Evolutionary conservation across 78 protist species (phyloP), one percentile per base, ranked within the genome.

Genomic region (Emiliania huxleyi): DNA sequence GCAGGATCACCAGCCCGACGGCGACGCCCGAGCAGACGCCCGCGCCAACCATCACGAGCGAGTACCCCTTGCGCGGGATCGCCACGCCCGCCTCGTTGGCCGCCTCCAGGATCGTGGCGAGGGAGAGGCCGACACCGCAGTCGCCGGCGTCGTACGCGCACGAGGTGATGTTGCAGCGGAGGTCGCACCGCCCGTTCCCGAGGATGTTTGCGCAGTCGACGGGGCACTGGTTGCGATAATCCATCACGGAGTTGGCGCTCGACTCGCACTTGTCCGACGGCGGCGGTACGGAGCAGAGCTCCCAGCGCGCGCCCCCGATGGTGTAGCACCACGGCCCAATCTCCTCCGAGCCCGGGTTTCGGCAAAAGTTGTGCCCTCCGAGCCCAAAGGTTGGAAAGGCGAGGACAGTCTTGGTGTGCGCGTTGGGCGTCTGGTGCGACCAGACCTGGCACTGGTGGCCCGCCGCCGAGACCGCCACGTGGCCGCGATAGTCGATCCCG

Each of bases 311-410:
- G 23, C 69, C 29, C 3, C 12, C 45, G 37, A 56, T 43, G 4
- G 85, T 37, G 56, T 49, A 89, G 69, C 92, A 89, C 77, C 92
- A 48, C 1, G 38, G 45, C n/a, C 48, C 43, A 15, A 0, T 42
- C 0, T 69, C 52, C 48, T 37, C 85, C 38, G 69, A 62, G 35
- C 26, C 40, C 0, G 92, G 92, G 52, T 89, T 89, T 1, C 92
- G 77, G 92, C 92, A 89, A 15, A 1, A 62, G 62, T 89, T 89
- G 92, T 89, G 77, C 35, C 40, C 83, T 56, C 92, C 92, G 38
- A 89, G 52, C 8, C 92, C 92, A 22, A 35, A 37, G 62, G 26
- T 6, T 23, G 90, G 85, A 23, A 21, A 77, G 23, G 11, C 33
- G 42, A 21, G 26, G 1, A 0, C 18, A 2, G 77, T 55, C 25